Base-by-base conservation (phyloP, 2,329 filamentous ascomycete species). In the Pseudogymnoascus destructans region DNA sequence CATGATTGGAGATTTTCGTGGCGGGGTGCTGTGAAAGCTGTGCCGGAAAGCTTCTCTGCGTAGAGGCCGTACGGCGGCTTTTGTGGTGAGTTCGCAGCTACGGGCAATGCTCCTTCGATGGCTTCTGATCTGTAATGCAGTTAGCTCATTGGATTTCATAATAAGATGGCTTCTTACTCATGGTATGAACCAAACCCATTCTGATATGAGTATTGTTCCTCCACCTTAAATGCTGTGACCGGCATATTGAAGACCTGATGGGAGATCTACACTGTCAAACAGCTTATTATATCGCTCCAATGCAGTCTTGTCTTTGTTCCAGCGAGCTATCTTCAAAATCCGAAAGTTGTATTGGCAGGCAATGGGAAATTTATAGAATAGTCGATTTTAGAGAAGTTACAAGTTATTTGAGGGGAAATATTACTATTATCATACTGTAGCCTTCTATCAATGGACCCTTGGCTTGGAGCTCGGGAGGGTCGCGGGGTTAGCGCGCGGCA, bases 101-200 rank as follows among this genome's bases (percentile, higher is more conserved):
- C 68, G 5, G 84, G 84, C 9, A 87, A 74, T 23, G 84, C 81
- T 38, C 82, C 82, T 55, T 77, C 73, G 63, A 87, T 72, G 52
- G 84, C 82, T 75, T 87, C 84, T 25, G 80, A 77, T 68, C 81
- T 84, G 62, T 9, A 7, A 36, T 15, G 17, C 27, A 30, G 60
- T 67, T 65, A 65, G 61, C 49, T 59, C 63, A 60, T 40, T 54
- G 25, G 33, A 9, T n/a, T 1, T 35, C 13, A 7, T 13, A 7
- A 13, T 30, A 13, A 52, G 5, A 30, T 33, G 30, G 15, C 10
- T 9, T 66, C 76, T 63, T 73, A 85, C 80, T 87, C 82, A 71
- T 85, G 82, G 70, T 86, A 84, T 52, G 78, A 81, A 68, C 74
- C 75, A 72, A 87, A 86, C 68, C 84, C 84, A 72, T 80, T 85